Evolutionary conservation across 192 early-diverging fungal species (phyloP).

Genomic region (Phycomyces nitens): DNA sequence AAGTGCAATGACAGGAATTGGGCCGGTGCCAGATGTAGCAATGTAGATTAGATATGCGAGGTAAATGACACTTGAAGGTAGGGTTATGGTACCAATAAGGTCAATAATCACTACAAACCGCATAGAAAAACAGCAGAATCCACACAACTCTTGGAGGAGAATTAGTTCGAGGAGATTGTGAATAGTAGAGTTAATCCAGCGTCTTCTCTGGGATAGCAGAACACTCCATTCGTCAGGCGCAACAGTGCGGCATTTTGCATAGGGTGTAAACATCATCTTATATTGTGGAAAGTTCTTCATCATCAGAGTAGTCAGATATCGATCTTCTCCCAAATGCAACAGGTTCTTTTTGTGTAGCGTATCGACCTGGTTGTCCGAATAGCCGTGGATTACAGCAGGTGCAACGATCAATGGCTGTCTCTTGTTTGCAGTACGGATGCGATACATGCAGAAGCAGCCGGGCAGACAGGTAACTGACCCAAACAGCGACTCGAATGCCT

Average conservation of each 20-base stretch:
- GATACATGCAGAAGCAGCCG: constrained; percentile 99
- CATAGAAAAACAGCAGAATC: constrained; percentile 96
- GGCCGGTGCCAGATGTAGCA: constrained; percentile 47
- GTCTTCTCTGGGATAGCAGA: constrained; percentile 94
- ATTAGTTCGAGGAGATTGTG: constrained; percentile 96
- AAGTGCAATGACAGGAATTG: constrained; percentile 77
- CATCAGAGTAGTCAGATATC: constrained; percentile 89
- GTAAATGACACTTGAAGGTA: constrained; percentile 88
- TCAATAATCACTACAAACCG: constrained; percentile 95
- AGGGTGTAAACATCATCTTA: constrained; percentile 89
- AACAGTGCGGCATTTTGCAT: constrained; percentile 89
- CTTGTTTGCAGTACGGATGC: constrained; percentile 84
- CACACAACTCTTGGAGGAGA: constrained; percentile 90
- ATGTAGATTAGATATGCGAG: constrained; percentile 80
- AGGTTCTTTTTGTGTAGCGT: constrained; percentile 99
- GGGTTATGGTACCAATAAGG: constrained; percentile 85
- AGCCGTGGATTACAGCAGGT: constrained; percentile 86
- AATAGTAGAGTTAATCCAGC: constrained; percentile 99
- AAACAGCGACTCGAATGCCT: constrained; percentile 97
- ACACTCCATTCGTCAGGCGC: constrained; percentile 93
- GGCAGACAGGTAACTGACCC: constrained; percentile 96
- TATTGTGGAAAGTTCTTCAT: constrained; percentile 98
- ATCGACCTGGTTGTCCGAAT: constrained; percentile 91
- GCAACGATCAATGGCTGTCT: constrained; percentile 89
- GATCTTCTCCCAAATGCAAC: constrained; percentile 96